phyloP scores from a whole-genome alignment of 495 filamentous ascomycete species.

The Corynascus novoguineensis region DNA sequence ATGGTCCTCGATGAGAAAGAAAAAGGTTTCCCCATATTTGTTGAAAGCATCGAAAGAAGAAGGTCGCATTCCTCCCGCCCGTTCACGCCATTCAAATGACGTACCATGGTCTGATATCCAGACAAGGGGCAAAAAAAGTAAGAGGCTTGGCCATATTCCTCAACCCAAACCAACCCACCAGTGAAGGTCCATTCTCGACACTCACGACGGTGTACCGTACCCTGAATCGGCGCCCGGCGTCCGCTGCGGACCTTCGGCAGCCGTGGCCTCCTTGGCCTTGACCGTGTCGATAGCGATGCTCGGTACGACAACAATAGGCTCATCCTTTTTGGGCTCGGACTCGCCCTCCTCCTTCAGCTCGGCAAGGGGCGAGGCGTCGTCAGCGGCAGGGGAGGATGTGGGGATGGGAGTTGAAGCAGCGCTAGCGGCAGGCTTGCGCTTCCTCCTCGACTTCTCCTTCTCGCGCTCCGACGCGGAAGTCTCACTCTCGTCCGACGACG shows the following conservation, averaged over 20 bases:
- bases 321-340: constrained; percentile 2
- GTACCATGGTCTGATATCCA: constrained; percentile 1
- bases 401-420: not conserved
- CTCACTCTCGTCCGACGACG: constrained; percentile 15
- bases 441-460: constrained; percentile 13
- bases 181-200: no score
- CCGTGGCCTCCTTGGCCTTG: constrained; percentile 21
- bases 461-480: constrained; percentile 2
- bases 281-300: constrained; percentile 18
- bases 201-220: constrained; percentile 22
- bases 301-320: constrained; percentile 3
- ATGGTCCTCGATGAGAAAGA: not conserved
- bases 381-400: not conserved
- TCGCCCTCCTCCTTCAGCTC: constrained; percentile 16
- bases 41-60: not conserved
- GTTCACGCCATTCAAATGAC: not conserved
- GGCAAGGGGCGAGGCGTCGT: not conserved
- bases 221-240: constrained; percentile 30
- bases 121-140: not conserved
- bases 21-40: not conserved
- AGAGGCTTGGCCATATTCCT: no score
- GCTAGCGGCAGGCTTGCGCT: constrained; percentile 6
- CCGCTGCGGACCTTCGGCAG: constrained; percentile 16
- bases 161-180: not conserved
- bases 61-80: not conserved